Evolutionary conservation across 257 asterid species (phyloP).

Genomic region (Linaria vulgaris): DNA sequence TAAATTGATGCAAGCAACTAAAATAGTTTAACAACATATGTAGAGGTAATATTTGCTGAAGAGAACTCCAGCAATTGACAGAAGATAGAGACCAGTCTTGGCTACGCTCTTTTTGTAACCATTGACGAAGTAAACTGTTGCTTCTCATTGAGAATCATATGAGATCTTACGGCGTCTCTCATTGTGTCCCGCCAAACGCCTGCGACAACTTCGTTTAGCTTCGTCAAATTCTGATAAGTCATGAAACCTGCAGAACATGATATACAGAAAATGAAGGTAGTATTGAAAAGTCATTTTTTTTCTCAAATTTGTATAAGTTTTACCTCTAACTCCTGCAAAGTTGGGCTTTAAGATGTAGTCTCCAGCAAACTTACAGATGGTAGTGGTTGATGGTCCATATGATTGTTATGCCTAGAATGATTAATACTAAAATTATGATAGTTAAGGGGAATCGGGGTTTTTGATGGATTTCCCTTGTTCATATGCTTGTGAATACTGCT

Average conservation of each 20-base stretch:
- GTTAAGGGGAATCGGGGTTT: too few relatives aligned
- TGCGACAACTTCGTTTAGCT: slow-evolving; percentile 83
- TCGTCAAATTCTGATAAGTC: slow-evolving; percentile 76
- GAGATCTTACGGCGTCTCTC: slow-evolving; percentile 85
- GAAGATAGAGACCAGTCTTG: slow-evolving; percentile 78
- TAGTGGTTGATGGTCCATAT: too few relatives aligned
- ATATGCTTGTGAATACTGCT: too few relatives aligned
- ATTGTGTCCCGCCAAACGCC: slow-evolving; percentile 89
- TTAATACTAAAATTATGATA: too few relatives aligned
- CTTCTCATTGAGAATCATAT: slow-evolving; percentile 53
- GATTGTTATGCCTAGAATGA: too few relatives aligned
- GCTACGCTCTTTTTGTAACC: slow-evolving; percentile 3
- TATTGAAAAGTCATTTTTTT: too few relatives aligned
- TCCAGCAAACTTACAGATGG: too few relatives aligned
- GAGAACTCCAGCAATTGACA: slow-evolving; percentile 54
- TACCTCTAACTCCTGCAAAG: too few relatives aligned
- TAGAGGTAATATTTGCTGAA: slow-evolving; percentile 26
- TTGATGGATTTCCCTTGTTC: too few relatives aligned
- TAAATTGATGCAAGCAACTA: slow-evolving; percentile 16
- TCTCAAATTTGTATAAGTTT: too few relatives aligned
- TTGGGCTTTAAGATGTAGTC: too few relatives aligned
- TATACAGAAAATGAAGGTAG: slow-evolving; percentile 18
- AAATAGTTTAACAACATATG: slow-evolving; percentile 18
- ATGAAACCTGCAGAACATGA: slow-evolving; percentile 68
- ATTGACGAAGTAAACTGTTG: slow-evolving; percentile 22